Evolutionary conservation across 2,329 filamentous ascomycete genomes (phyloP), one percentile per base, ranked within the genome.

Genomic region (Cephalotrichum gorgonifer): DNA sequence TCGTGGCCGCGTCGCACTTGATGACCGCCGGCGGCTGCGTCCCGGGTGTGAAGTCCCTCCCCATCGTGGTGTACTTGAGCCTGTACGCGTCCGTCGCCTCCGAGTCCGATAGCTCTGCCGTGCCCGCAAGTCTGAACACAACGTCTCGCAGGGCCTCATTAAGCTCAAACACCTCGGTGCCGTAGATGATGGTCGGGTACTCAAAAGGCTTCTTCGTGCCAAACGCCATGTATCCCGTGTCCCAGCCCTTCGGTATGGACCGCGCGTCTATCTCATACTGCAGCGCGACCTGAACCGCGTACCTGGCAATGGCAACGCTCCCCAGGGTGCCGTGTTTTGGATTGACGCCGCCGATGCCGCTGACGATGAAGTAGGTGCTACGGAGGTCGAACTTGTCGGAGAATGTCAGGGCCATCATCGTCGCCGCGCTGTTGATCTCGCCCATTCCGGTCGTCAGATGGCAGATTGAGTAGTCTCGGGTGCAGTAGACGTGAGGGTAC

Each of bases 221-320:
- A 57, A 79, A 81, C 1, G 82, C 75, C 27, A 88, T 71, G 60
- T 88, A 88, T 5, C 84, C 83, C 0, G 82, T 85, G 1, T 73
- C 67, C 64, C 75, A 87, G 61, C 81, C 81, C 2, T 60, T 58
- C 0, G 83, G 81, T 30, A 86, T 76, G 52, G 87, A 83, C 30
- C 85, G 76, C 1, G 76, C 67, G 56, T 88, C 85, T 52, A 89
- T 78, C 62, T 89, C 85, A 54, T 88, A 86, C 62, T 89, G 85
- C 48, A 88, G 68, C 0, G 81, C 84, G 3, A 88, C 83, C 59
- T 89, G 86, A 5, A 89, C 74, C 1, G 83, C 78, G 58, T 81
- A 90, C 22, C 78, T 75, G 33, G 81, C 76, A 48, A 90, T 78
- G 1, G 82, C 81, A 0, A 86, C 83, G 38, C 76, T 75, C 42